These are phyloP conservation scores for Uronychia setigera DNA, from an alignment of 73 alveolate species.

Conservation along the genomic window DNA sequence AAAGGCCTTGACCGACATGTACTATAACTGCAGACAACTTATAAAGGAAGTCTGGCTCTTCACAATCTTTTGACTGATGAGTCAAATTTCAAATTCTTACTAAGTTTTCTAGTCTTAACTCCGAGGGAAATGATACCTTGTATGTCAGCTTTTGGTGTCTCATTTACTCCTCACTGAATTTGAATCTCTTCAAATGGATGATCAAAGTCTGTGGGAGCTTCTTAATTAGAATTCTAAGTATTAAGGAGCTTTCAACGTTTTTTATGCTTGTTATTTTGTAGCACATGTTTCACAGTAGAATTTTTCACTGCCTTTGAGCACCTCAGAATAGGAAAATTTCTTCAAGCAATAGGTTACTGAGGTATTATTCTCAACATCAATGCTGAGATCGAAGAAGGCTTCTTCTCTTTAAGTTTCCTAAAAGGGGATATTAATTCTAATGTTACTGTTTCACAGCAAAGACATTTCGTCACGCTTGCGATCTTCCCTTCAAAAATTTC, in stretches of 20 bases:
- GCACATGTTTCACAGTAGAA: conserved; percentile 84
- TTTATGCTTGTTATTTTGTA: conserved; percentile 74
- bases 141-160: conserved; percentile 49
- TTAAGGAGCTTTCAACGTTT: too few relatives aligned
- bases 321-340: conserved; percentile 70
- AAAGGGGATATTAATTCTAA: too few relatives aligned
- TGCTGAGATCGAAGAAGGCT: conserved; percentile 77
- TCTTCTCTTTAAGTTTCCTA: too few relatives aligned
- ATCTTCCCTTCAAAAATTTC: conserved; percentile 82
- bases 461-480: conserved; percentile 65
- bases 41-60: conserved; percentile 71
- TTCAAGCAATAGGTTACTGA: conserved; percentile 73
- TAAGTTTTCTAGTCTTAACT: conserved; percentile 44
- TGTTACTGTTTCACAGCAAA: conserved; percentile 67
- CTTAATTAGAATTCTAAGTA: too few relatives aligned
- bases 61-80: too few relatives aligned
- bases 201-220: conserved; percentile 77
- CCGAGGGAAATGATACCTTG: conserved; percentile 63
- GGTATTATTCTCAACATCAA: conserved; percentile 75
- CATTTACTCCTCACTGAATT: conserved; percentile 55
- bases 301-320: conserved; percentile 70
- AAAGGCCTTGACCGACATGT: conserved; percentile 82
- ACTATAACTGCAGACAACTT: conserved; percentile 71
- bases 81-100: too few relatives aligned
- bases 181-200: conserved; percentile 86